These are phyloP conservation scores for Globisporangium cylindrosporum DNA, from an alignment of 352 stramenopile genomes.

Conservation along the genomic window DNA sequence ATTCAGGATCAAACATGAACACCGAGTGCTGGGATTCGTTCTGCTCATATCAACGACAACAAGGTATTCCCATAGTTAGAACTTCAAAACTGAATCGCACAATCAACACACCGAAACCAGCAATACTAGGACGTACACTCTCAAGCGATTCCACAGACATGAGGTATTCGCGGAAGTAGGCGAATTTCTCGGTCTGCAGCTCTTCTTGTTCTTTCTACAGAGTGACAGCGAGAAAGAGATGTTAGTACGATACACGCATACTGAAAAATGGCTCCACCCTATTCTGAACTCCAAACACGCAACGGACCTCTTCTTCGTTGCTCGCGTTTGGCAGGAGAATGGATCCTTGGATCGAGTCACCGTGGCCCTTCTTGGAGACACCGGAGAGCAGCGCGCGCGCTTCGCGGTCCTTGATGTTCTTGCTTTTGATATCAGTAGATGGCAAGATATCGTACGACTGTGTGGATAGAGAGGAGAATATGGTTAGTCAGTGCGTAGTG, in stretches of 20 bases:
- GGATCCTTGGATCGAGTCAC: constrained; percentile 70
- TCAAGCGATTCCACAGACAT: constrained; percentile 68
- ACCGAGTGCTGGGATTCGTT: constrained; percentile 71
- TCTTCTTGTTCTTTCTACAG: constrained; percentile 47
- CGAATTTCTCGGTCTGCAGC: constrained; percentile 62
- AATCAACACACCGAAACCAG: not conserved
- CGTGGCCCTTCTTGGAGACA: constrained; percentile 65
- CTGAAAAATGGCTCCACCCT: constrained; percentile 3
- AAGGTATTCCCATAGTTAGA: not conserved
- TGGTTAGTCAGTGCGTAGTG: not conserved
- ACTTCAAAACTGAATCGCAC: not conserved
- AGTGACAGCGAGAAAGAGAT: not conserved
- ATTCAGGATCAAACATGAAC: constrained; percentile 77
- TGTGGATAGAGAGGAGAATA: not conserved
- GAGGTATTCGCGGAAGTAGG: constrained; percentile 80
- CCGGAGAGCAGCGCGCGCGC: constrained; percentile 69
- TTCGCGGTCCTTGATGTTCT: constrained; percentile 66
- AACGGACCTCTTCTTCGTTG: constrained; percentile 50
- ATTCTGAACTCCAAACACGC: not conserved
- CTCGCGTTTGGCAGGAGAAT: constrained; percentile 63
- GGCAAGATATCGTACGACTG: constrained; percentile 86
- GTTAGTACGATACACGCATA: not conserved
- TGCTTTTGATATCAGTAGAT: constrained; percentile 76
- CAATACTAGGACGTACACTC: constrained; percentile 40
- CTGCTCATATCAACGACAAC: constrained; percentile 7